These are phyloP conservation scores for Peronospora farinosa DNA, from an alignment of 352 stramenopile species.

Conservation along the genomic window DNA sequence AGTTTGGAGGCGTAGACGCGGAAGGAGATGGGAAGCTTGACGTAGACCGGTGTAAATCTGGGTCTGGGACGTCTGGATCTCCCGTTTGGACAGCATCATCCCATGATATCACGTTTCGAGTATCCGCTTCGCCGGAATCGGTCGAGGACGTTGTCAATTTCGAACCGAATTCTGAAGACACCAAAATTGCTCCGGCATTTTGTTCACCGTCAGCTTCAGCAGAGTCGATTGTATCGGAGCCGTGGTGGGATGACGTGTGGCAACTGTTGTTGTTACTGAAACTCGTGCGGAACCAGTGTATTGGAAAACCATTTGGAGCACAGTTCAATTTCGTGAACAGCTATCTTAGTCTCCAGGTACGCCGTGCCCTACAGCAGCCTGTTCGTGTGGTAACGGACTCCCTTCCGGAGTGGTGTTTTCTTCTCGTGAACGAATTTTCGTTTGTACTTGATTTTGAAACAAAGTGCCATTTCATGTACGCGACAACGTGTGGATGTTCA, in stretches of 20 bases:
- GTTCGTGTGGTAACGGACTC: slow-evolving; percentile 58
- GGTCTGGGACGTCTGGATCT: slow-evolving; percentile 3
- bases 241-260: slow-evolving; percentile 63
- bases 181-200: slow-evolving; percentile 5
- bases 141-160: slow-evolving; percentile 3
- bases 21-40: slow-evolving; percentile 3
- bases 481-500: slow-evolving; percentile 55
- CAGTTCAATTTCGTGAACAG: slow-evolving; percentile 43
- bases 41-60: slow-evolving; percentile 5
- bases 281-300: slow-evolving; percentile 29
- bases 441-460: slow-evolving; percentile 69
- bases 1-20: slow-evolving; percentile 22
- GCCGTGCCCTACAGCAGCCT: slow-evolving; percentile 48
- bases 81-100: slow-evolving; percentile 39
- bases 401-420: slow-evolving; percentile 50
- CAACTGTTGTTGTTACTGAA: slow-evolving; percentile 46
- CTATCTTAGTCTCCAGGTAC: slow-evolving; percentile 55
- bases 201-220: not conserved
- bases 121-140: slow-evolving; percentile 18
- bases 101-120: slow-evolving; percentile 60
- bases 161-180: slow-evolving; percentile 1
- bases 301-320: slow-evolving; percentile 3
- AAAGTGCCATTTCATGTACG: slow-evolving; percentile 60
- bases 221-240: slow-evolving; percentile 2
- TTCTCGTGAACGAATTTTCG: slow-evolving; percentile 44